Evolutionary conservation across 768 basidiomycete species (phyloP).

Genomic region (Suillus tomentosus): DNA sequence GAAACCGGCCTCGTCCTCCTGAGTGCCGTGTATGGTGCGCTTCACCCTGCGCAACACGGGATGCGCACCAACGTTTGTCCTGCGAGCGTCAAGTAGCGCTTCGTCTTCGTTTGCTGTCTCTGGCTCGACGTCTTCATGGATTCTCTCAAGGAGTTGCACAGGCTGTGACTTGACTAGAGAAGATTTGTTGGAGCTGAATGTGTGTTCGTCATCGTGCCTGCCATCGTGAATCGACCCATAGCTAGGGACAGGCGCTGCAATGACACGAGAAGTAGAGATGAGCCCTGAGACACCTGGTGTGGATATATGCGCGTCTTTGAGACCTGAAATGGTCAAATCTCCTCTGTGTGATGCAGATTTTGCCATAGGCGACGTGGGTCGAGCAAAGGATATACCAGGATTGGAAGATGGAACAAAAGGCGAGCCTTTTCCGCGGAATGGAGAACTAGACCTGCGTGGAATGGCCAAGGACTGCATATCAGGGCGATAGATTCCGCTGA

Average conservation of each 20-base stretch:
- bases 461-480: background rate
- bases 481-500: background rate
- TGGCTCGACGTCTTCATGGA: slow-evolving; percentile 4
- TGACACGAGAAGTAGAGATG: slow-evolving; percentile 1
- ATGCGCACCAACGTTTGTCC: background rate
- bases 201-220: background rate
- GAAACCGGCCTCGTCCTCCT: background rate
- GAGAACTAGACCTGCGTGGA: background rate
- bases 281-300: slow-evolving; percentile 3
- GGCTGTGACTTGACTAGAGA: background rate
- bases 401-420: background rate
- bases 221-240: background rate
- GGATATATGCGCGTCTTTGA: slow-evolving; percentile 9
- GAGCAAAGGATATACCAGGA: background rate
- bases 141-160: background rate
- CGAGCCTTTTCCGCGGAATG: slow-evolving; percentile 1
- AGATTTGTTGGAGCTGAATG: slow-evolving; percentile 6
- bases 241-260: slow-evolving; percentile 4
- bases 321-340: slow-evolving; percentile 4
- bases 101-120: slow-evolving; percentile 2
- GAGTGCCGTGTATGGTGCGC: background rate
- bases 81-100: background rate
- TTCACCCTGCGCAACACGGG: slow-evolving; percentile 6
- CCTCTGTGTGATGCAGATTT: background rate
- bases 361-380: background rate